Percentiles rank a stretch among this genome's conserved stretches.
Evolutionary conservation across 768 basidiomycete genomes (phyloP).

Genomic region (Amanita polypyramis): DNA sequence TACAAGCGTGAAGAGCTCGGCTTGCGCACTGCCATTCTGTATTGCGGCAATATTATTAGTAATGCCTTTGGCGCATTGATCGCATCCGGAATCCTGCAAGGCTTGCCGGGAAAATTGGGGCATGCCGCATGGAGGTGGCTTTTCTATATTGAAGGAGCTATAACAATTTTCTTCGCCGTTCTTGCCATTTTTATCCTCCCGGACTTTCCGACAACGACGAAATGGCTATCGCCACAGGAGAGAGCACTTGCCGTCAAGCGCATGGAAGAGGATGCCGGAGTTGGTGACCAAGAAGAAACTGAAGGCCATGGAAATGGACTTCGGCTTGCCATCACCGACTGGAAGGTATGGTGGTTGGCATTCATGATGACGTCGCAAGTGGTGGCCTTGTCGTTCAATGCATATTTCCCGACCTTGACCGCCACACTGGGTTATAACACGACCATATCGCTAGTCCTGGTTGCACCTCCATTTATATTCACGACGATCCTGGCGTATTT

Average conservation of each 20-base stretch:
- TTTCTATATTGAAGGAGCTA: conserved; percentile 62
- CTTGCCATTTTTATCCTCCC: conserved; percentile 62
- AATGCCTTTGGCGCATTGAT: conserved; percentile 83
- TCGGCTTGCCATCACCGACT: conserved; percentile 55
- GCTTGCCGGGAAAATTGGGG: conserved; percentile 70
- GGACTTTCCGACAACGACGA: conserved; percentile 64
- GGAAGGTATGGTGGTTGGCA: conserved; percentile 80
- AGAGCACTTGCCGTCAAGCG: conserved; percentile 47
- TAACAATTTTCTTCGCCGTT: conserved; percentile 48
- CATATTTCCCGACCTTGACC: conserved; percentile 70
- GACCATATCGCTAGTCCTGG: conserved; percentile 62
- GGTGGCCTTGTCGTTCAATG: conserved; percentile 64
- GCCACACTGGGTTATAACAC: conserved; percentile 60
- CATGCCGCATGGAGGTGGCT: conserved; percentile 78
- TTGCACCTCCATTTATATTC: conserved; percentile 74
- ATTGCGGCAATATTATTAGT: conserved; percentile 69
- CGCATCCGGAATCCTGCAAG: conserved; percentile 67
- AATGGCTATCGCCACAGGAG: conserved; percentile 58
- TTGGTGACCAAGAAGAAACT: conserved; percentile 37
- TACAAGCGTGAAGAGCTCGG: conserved; percentile 72
- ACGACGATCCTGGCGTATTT: conserved; percentile 50
- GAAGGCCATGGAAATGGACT: conserved; percentile 38
- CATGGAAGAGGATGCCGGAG: conserved; percentile 57
- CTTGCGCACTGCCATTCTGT: conserved; percentile 58
- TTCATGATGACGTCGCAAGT: conserved; percentile 50